Base-by-base conservation (phyloP, 2,329 filamentous ascomycete species). In the Decorospora gaudefroyi region DNA sequence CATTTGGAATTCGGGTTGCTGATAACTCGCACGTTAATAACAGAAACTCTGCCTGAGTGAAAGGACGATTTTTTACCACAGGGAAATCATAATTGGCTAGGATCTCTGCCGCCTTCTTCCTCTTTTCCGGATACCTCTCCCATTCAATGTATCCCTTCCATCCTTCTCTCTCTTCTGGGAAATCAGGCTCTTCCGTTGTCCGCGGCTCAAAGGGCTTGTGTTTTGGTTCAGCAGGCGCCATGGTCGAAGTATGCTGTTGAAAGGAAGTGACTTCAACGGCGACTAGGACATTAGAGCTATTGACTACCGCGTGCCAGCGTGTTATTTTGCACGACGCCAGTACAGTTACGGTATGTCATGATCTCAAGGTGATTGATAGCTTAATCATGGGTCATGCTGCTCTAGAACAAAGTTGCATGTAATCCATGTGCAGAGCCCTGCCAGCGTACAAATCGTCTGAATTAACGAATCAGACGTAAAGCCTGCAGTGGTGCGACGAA, bases 111-210 rank as follows among this genome's bases (percentile, higher is more conserved):
- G 81, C 84, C 31, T 77, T 71, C 17, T 74, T 75, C 57, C 85
- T 85, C 67, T 86, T 87, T 33, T 86, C 82, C 0, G 85, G 84
- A 40, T 86, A 85, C 9, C 51, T 54, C 38, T 65, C 61, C 62
- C 61, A 65, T 28, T 65, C 61, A n/a, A 88, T 74, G 48, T 86
- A 87, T 6, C 76, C 76, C 46, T 71, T 71, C 76, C 76, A 78
- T 6, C 75, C 76, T 17, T 70, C 61, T 6, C 64, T 60, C 49
- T 78, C 76, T 33, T 74, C 69, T 1, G 66, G 57, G 35, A 78
- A 78, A 13, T 59, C 13, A 1, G 66, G 66, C 2, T 57, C 47
- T 13, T 57, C 47, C 6, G 64, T 49, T 9, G 62, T 62, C 30
- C 60, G 44, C 9, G 52, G 46, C 47, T 60, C 19, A 22, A 68